Evolutionary conservation across 179 eudicot species (phyloP).

Genomic region (Amaranthus tricolor): DNA sequence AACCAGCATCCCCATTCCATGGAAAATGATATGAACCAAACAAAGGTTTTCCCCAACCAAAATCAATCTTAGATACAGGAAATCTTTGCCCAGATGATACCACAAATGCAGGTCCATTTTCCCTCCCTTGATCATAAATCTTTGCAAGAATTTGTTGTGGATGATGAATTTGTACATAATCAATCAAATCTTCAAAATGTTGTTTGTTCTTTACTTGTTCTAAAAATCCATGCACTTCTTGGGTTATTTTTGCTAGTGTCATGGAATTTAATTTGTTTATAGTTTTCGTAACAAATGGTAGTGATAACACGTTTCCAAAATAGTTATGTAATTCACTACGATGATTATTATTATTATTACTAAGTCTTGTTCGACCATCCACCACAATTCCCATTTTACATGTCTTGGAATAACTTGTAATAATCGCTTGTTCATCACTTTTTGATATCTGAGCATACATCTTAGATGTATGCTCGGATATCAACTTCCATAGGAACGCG

Average conservation of each 20-base stretch:
- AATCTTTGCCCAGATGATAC: slow-evolving; percentile 48
- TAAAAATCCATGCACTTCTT: neutral
- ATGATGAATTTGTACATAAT: slow-evolving; percentile 35
- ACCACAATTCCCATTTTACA: slow-evolving; percentile 7
- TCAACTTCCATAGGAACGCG: slow-evolving; percentile 2
- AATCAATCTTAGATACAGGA: slow-evolving; percentile 39
- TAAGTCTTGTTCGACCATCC: slow-evolving; percentile 2
- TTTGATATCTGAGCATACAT: neutral
- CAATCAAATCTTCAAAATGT: slow-evolving; percentile 23
- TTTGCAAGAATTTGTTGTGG: slow-evolving; percentile 20
- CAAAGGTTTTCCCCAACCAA: slow-evolving; percentile 51
- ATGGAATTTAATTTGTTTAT: neutral
- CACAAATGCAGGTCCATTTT: slow-evolving; percentile 34
- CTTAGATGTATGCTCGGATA: neutral
- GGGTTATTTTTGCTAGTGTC: neutral
- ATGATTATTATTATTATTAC: neutral
- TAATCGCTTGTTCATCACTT: neutral
- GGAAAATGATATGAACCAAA: slow-evolving; percentile 54
- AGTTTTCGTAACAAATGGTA: neutral
- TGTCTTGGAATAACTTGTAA: neutral
- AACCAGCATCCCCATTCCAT: slow-evolving; percentile 46
- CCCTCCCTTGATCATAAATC: slow-evolving; percentile 19
- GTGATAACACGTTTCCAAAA: neutral
- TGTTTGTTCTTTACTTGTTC: neutral
- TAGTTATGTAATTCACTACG: neutral